Conservation (phyloP, 2,329 filamentous ascomycete species). For the Nemania bipapillata region DNA sequence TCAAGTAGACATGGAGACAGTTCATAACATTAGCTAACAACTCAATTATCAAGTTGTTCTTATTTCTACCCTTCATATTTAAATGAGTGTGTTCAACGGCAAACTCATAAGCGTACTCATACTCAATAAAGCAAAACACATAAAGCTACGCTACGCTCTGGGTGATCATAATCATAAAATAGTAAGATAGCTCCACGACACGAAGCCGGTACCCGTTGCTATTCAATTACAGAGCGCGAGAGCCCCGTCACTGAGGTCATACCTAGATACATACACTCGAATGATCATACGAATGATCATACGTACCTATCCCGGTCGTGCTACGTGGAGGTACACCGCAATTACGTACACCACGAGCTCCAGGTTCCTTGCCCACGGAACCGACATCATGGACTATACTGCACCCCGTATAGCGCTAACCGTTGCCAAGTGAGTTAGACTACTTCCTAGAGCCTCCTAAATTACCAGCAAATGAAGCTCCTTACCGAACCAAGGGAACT, state of each 20-base stretch:
- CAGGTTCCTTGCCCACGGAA: background rate
- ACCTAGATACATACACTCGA: background rate
- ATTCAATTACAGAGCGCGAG: background rate
- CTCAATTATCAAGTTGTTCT: background rate
- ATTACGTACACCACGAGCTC: background rate
- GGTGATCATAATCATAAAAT: no score
- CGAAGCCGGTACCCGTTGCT: background rate
- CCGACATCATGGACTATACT: background rate
- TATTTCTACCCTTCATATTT: background rate
- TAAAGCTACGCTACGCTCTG: no score
- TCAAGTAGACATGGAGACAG: background rate
- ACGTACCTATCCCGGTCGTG: background rate
- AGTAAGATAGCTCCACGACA: background rate
- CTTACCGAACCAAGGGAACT: background rate
- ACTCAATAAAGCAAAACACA: background rate
- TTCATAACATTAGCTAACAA: background rate
- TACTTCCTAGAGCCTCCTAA: background rate
- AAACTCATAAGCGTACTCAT: background rate
- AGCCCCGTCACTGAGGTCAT: background rate
- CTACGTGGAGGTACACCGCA: background rate
- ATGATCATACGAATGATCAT: background rate
- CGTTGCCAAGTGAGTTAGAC: background rate
- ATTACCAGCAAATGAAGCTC: background rate
- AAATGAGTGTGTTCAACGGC: background rate
- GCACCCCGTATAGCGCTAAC: conserved; percentile 6